Conservation (phyloP, 2,329 filamentous ascomycete species). For the Hypoxylon sp. region DNA sequence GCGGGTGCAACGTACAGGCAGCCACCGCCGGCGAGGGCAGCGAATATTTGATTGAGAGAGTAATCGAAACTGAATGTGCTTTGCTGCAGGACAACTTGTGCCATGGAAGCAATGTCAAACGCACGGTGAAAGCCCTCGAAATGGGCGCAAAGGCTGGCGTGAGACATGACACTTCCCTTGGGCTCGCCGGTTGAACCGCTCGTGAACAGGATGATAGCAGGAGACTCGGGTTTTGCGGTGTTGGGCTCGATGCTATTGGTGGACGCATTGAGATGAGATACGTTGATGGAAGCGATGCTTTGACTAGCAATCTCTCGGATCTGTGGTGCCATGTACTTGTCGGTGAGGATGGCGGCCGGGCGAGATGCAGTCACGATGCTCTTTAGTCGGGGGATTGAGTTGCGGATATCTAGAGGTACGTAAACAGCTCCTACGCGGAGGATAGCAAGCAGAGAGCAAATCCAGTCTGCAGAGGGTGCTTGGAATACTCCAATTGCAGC, state of each 20-base stretch:
- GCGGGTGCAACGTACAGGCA: constrained; percentile 51
- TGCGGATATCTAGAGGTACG: constrained; percentile 55
- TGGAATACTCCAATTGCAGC: constrained; percentile 51
- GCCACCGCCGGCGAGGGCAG: constrained; percentile 52
- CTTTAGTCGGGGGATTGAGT: constrained; percentile 48
- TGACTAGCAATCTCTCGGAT: no score
- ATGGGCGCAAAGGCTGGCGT: constrained; percentile 49
- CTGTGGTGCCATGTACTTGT: neutral
- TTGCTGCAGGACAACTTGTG: constrained; percentile 56
- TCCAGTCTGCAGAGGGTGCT: constrained; percentile 51
- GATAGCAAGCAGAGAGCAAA: constrained; percentile 56
- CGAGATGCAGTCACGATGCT: constrained; percentile 50
- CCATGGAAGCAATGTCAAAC: constrained; percentile 4
- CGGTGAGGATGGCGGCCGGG: constrained; percentile 52
- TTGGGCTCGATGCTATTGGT: neutral
- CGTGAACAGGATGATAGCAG: constrained; percentile 48
- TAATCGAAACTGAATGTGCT: constrained; percentile 46
- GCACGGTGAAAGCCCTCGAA: constrained; percentile 39
- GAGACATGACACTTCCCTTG: constrained; percentile 55
- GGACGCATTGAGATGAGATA: neutral
- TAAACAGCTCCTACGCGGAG: constrained; percentile 44
- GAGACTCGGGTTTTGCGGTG: neutral
- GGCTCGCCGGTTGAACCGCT: constrained; percentile 49
- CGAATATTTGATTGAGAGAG: constrained; percentile 52
- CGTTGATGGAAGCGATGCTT: neutral